These are phyloP conservation scores for Sisymbrium altissimum DNA, from an alignment of 345 rosid species.

Conservation along the genomic window DNA sequence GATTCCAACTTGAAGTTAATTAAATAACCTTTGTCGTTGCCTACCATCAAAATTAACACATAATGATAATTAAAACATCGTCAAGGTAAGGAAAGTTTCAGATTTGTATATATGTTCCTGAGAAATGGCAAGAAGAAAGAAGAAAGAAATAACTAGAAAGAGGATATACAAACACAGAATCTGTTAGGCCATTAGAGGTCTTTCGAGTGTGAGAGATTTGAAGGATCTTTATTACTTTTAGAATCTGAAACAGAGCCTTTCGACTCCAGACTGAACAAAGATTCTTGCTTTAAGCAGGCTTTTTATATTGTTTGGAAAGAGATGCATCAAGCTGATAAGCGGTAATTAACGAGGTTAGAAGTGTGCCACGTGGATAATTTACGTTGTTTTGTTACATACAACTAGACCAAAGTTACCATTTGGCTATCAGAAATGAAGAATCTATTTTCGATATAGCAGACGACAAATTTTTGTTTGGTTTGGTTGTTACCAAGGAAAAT, in stretches of 20 bases:
- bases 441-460: not conserved
- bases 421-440: not conserved
- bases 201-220: not conserved
- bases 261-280: not conserved
- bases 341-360: not conserved
- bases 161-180: not conserved
- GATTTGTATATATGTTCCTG: not conserved
- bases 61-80: not conserved
- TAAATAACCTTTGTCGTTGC: not conserved
- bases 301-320: not conserved
- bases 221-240: not conserved
- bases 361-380: conserved; percentile 1
- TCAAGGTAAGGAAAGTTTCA: not conserved
- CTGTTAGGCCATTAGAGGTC: too few species aligned
- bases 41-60: not conserved
- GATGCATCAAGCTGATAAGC: not conserved
- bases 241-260: not conserved
- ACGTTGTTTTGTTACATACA: not conserved
- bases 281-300: not conserved
- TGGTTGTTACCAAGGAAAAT: not conserved
- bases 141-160: not conserved
- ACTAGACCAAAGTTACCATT: not conserved
- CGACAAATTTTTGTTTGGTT: conserved; percentile 10
- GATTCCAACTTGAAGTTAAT: not conserved
- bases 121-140: not conserved